Conservation (phyloP, 148 eudicot genomes). For the Camellia sinensis region DNA sequence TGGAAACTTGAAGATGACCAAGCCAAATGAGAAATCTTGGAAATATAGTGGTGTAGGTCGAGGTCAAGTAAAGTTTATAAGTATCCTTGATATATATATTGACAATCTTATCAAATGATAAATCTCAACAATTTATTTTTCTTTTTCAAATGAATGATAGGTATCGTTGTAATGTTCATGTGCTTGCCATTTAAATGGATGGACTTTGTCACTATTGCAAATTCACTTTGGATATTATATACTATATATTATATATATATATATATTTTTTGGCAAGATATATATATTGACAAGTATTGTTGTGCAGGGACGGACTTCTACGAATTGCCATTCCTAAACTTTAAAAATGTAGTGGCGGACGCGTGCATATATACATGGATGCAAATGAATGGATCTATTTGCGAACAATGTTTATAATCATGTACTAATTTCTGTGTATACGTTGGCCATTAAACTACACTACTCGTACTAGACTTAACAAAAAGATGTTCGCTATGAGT, state of each 20-base stretch:
- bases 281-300: not conserved
- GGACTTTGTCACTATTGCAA: not conserved
- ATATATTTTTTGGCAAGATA: not conserved
- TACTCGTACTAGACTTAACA: not conserved
- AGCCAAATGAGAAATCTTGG: no score
- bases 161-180: not conserved
- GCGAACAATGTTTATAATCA: not conserved
- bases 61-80: no score
- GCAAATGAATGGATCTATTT: not conserved
- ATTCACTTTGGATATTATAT: not conserved
- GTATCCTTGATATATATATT: not conserved
- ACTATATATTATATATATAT: no score
- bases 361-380: not conserved
- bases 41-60: no score
- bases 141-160: no score
- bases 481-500: not conserved
- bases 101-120: no score
- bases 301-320: conserved; percentile 70
- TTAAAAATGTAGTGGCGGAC: conserved; percentile 16
- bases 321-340: conserved; percentile 50
- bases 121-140: no score
- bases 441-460: not conserved
- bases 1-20: no score
- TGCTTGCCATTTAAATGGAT: not conserved
- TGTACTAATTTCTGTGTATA: not conserved